Percentiles rank a stretch among this genome's conserved stretches.
Conservation (phyloP, 768 basidiomycete genomes). For the Suillus luteus region DNA sequence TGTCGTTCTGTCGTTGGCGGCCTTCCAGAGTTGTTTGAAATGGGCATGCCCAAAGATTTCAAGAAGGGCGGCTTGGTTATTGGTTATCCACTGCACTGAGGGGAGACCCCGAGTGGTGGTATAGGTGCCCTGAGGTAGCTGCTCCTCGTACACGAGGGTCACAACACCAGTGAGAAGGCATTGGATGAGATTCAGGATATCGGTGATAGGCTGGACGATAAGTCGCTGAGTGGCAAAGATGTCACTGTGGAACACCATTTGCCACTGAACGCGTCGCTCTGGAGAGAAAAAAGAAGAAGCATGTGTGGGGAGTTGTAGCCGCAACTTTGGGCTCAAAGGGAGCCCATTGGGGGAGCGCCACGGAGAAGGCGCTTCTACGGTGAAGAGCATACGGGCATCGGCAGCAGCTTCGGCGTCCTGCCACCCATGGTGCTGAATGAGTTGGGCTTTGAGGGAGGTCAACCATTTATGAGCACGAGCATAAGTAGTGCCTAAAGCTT, state of each 20-base stretch:
- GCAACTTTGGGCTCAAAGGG: slow-evolving; percentile 74
- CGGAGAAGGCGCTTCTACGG: slow-evolving; percentile 75
- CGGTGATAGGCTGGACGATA: slow-evolving; percentile 67
- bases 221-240: slow-evolving; percentile 72
- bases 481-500: slow-evolving; percentile 78
- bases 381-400: slow-evolving; percentile 76
- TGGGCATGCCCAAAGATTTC: slow-evolving; percentile 76
- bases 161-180: slow-evolving; percentile 74
- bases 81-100: slow-evolving; percentile 73
- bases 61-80: slow-evolving; percentile 64
- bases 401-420: slow-evolving; percentile 53
- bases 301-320: slow-evolving; percentile 72
- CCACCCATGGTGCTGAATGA: slow-evolving; percentile 74
- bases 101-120: slow-evolving; percentile 79
- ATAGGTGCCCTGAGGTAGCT: slow-evolving; percentile 66
- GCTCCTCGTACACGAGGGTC: slow-evolving; percentile 74
- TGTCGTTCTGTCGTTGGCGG: slow-evolving; percentile 68
- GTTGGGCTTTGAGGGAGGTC: slow-evolving; percentile 57
- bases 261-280: slow-evolving; percentile 83
- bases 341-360: slow-evolving; percentile 77
- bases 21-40: slow-evolving; percentile 70
- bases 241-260: slow-evolving; percentile 86
- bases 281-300: slow-evolving; percentile 87
- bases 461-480: slow-evolving; percentile 81
- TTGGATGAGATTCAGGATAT: slow-evolving; percentile 68